Conservation (phyloP, 371 early-diverging fungal genomes). For the Ecytonucleospora hepatopenaei region DNA sequence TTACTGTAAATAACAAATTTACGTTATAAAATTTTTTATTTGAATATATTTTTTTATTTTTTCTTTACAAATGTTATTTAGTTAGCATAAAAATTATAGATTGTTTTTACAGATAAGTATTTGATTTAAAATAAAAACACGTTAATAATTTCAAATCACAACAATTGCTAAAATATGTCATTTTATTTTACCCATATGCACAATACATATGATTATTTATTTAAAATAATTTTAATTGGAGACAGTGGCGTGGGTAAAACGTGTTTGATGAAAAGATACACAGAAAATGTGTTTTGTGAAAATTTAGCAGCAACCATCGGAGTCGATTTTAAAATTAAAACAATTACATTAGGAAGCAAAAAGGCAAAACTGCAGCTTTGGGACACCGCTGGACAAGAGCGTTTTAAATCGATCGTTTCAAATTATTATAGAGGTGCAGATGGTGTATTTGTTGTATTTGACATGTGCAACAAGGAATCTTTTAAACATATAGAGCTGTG, state of each 20-base stretch:
- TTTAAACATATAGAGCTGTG: constrained; percentile 89
- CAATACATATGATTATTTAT: constrained; percentile 65
- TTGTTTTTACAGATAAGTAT: too few relatives aligned
- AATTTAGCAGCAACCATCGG: constrained; percentile 94
- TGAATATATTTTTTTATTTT: too few relatives aligned
- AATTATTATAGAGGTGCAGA: constrained; percentile 68
- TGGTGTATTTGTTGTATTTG: constrained; percentile 94
- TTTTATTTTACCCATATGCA: constrained; percentile 13
- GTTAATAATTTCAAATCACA: too few relatives aligned
- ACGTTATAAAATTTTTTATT: too few relatives aligned
- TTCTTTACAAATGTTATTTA: too few relatives aligned
- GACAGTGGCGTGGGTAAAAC: constrained; percentile 96
- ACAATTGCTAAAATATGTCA: not conserved
- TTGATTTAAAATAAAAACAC: too few relatives aligned
- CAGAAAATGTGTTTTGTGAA: constrained; percentile 86
- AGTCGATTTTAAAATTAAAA: constrained; percentile 98
- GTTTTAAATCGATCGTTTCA: constrained; percentile 93
- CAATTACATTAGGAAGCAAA: constrained; percentile 70
- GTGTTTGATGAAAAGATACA: constrained; percentile 78
- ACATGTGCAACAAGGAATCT: constrained; percentile 86
- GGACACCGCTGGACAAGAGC: constrained; percentile 99
- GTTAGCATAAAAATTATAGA: too few relatives aligned
- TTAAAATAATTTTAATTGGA: constrained; percentile 90
- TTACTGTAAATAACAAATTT: not conserved
- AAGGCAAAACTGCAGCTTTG: constrained; percentile 88